phyloP scores from a whole-genome alignment of 768 basidiomycete species.

The Cyathus striatus region DNA sequence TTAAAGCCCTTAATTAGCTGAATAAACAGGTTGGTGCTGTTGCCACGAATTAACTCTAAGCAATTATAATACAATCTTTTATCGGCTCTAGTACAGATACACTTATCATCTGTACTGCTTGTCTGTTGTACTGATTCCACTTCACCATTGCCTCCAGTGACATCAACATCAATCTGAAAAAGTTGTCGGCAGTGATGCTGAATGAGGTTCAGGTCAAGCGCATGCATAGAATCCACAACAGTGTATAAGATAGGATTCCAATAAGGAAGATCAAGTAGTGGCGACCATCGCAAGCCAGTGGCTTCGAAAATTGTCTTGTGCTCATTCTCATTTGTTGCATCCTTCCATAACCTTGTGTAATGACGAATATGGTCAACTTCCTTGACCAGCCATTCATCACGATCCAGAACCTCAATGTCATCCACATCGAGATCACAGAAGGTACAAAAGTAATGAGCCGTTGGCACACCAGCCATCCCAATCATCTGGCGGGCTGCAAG shows the following conservation, averaged over 20 bases:
- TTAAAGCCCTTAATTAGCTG: conserved; percentile 11
- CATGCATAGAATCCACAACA: conserved; percentile 11
- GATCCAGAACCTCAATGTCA: conserved; percentile 1
- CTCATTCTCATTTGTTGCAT: conserved; percentile 8
- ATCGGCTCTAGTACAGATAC: conserved; percentile 1
- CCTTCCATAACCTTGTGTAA: conserved; percentile 9
- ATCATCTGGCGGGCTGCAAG: conserved; percentile 19
- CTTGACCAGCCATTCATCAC: not conserved
- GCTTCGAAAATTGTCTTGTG: conserved; percentile 10
- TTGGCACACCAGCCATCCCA: conserved; percentile 12
- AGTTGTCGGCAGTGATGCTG: conserved; percentile 7
- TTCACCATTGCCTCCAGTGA: not conserved
- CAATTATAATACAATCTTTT: conserved; percentile 5
- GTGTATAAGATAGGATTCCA: conserved; percentile 9
- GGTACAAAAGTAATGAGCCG: conserved; percentile 15
- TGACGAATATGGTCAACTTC: not conserved
- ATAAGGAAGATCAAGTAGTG: conserved; percentile 14
- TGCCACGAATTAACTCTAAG: conserved; percentile 5
- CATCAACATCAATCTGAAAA: not conserved
- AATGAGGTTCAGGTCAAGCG: conserved; percentile 10
- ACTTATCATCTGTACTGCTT: not conserved
- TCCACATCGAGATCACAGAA: conserved; percentile 9
- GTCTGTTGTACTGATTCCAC: not conserved
- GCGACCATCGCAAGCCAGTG: conserved; percentile 22
- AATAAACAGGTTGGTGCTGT: conserved; percentile 4